Evolutionary conservation across 331 rosid genomes (phyloP).

Genomic region (Malus hybrid): DNA sequence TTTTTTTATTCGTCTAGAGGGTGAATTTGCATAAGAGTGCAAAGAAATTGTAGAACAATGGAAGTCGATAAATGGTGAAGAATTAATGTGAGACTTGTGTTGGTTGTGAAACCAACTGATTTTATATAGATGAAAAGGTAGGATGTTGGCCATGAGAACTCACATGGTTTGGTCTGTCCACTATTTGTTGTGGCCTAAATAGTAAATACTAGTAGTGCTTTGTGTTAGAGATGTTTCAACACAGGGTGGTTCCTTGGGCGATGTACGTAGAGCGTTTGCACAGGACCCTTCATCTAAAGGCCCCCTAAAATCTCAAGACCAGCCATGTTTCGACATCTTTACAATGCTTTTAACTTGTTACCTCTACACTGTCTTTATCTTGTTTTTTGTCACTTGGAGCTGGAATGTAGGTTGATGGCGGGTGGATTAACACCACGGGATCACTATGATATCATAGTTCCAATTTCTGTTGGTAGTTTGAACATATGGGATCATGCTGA

Average conservation of each 20-base stretch:
- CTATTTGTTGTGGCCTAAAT: background rate
- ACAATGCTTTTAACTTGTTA: too few relatives aligned
- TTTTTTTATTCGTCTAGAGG: background rate
- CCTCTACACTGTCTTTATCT: too few relatives aligned
- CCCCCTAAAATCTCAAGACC: too few relatives aligned
- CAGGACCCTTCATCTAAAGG: too few relatives aligned
- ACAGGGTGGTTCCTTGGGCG: background rate
- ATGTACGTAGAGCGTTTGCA: too few relatives aligned
- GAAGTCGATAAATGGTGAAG: background rate
- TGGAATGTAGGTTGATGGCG: too few relatives aligned
- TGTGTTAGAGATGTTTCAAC: too few relatives aligned
- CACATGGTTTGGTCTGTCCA: slow-evolving; percentile 19
- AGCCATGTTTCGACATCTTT: too few relatives aligned
- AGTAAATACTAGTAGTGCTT: background rate
- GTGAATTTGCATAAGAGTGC: background rate
- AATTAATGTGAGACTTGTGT: background rate
- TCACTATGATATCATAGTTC: background rate
- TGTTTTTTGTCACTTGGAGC: too few relatives aligned
- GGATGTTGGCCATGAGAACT: background rate
- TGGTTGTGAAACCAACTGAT: background rate
- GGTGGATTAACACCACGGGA: too few relatives aligned
- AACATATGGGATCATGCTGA: too few relatives aligned
- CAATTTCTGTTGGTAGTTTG: too few relatives aligned
- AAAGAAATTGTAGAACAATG: background rate
- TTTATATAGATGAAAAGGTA: background rate